These are phyloP conservation scores for Phaeosphaeriaceae sp. DNA, from an alignment of 2,329 filamentous ascomycete species.

Conservation along the genomic window DNA sequence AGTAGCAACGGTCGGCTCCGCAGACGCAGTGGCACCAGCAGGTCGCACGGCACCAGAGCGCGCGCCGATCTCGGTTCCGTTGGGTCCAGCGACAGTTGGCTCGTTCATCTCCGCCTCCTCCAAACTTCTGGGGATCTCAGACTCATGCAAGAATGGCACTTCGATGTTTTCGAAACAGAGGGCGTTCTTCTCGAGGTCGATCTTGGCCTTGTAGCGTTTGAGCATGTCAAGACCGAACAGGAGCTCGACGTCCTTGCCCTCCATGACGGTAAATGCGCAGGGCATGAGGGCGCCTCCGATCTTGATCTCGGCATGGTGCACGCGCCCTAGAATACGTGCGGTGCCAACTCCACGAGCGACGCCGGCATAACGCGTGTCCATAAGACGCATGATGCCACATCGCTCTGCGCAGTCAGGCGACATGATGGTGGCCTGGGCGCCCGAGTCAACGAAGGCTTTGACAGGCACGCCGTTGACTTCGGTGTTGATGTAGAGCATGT, in stretches of 20 bases:
- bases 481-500: constrained; percentile 95
- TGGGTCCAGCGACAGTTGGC: constrained; percentile 82
- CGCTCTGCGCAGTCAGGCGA: constrained; percentile 88
- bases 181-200: constrained; percentile 84
- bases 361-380: constrained; percentile 90
- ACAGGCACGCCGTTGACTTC: constrained; percentile 92
- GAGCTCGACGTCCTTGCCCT: constrained; percentile 94
- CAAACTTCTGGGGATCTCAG: constrained; percentile 85
- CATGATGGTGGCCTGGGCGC: constrained; percentile 98
- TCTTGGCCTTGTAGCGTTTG: constrained; percentile 90
- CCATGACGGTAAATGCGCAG: constrained; percentile 99
- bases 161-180: constrained; percentile 88
- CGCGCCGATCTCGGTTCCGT: constrained; percentile 87
- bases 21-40: no score
- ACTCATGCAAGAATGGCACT: constrained; percentile 88
- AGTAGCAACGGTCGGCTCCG: constrained; percentile 44
- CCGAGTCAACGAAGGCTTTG: constrained; percentile 96
- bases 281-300: constrained; percentile 87
- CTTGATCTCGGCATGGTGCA: constrained; percentile 93
- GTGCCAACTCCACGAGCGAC: constrained; percentile 94
- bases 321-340: constrained; percentile 90
- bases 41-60: constrained; percentile 77
- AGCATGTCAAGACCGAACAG: constrained; percentile 95
- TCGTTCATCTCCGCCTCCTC: constrained; percentile 78
- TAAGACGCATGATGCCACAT: constrained; percentile 94